phyloP scores from a whole-genome alignment of 2,329 filamentous ascomycete genomes.

The Epichloe brachyelytri region DNA sequence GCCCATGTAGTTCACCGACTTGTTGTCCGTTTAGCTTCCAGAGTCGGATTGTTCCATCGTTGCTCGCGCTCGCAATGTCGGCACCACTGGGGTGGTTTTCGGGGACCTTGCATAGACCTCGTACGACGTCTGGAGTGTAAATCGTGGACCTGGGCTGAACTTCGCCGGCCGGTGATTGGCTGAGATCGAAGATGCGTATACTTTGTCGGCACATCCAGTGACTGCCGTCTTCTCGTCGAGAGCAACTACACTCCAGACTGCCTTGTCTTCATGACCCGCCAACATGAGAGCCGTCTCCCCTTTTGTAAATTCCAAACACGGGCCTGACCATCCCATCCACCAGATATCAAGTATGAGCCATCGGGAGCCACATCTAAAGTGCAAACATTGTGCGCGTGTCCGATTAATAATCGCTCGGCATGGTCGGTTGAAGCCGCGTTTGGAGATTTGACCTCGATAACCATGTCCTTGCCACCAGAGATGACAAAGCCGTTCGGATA shows the following conservation, averaged over 20 bases:
- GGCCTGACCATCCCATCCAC: constrained; percentile 85
- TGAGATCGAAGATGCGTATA: constrained; percentile 71
- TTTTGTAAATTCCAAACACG: constrained; percentile 76
- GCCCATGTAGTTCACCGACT: constrained; percentile 67
- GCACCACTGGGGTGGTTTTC: constrained; percentile 64
- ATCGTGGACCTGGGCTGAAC: constrained; percentile 41
- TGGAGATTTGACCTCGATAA: constrained; percentile 79
- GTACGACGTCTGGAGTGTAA: constrained; percentile 67
- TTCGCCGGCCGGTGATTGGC: constrained; percentile 42
- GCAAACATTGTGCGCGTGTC: constrained; percentile 81
- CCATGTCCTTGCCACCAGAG: constrained; percentile 80
- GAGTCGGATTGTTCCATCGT: constrained; percentile 77
- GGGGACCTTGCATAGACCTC: constrained; percentile 77
- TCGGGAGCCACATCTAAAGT: constrained; percentile 66
- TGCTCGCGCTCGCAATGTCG: constrained; percentile 89
- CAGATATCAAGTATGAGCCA: constrained; percentile 68
- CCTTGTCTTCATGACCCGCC: constrained; percentile 58
- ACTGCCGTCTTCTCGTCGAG: constrained; percentile 70
- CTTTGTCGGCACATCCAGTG: constrained; percentile 87
- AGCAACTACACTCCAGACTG: constrained; percentile 85
- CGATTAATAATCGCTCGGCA: constrained; percentile 74
- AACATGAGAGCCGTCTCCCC: constrained; percentile 64
- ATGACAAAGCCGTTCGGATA: constrained; percentile 71
- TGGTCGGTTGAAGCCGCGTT: constrained; percentile 55
- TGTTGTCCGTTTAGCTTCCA: constrained; percentile 74